These are phyloP conservation scores for Diospyros lotus DNA, from an alignment of 148 eudicot species.

Conservation along the genomic window DNA sequence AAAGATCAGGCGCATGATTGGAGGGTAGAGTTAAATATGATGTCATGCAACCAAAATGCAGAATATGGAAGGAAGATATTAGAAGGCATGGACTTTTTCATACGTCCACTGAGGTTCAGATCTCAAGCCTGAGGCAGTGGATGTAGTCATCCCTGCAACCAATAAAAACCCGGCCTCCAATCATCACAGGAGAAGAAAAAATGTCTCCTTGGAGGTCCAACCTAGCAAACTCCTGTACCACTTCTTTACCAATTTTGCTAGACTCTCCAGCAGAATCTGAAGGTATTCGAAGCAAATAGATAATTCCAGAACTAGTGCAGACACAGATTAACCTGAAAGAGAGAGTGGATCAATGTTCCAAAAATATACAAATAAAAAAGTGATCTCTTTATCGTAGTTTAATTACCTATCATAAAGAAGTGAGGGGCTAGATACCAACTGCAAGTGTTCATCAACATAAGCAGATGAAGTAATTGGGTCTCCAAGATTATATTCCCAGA, in stretches of 20 bases:
- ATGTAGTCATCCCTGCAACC: constrained; percentile 91
- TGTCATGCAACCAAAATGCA: neutral
- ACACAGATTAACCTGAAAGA: constrained; percentile 56
- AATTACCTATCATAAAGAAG: constrained; percentile 42
- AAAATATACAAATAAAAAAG: neutral
- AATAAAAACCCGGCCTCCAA: constrained; percentile 76
- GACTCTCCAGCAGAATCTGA: constrained; percentile 13
- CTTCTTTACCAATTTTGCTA: neutral
- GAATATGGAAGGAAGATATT: neutral
- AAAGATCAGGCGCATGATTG: neutral
- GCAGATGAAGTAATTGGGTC: constrained; percentile 85
- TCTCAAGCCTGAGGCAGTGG: constrained; percentile 49
- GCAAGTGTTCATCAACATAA: constrained; percentile 65
- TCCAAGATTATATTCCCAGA: constrained; percentile 63
- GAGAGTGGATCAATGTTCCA: neutral
- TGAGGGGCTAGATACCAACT: constrained; percentile 31
- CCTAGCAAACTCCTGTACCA: constrained; percentile 52
- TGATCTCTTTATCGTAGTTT: neutral
- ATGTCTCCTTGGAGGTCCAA: constrained; percentile 64
- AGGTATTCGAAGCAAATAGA: constrained; percentile 39
- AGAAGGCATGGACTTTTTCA: neutral
- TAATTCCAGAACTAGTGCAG: constrained; percentile 66
- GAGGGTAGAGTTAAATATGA: neutral
- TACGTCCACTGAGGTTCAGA: neutral
- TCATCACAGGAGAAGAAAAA: constrained; percentile 89